Evolutionary conservation across 306 rosid genomes (phyloP), one percentile per base, ranked within the genome.

Genomic region (Cicer judaicum): DNA sequence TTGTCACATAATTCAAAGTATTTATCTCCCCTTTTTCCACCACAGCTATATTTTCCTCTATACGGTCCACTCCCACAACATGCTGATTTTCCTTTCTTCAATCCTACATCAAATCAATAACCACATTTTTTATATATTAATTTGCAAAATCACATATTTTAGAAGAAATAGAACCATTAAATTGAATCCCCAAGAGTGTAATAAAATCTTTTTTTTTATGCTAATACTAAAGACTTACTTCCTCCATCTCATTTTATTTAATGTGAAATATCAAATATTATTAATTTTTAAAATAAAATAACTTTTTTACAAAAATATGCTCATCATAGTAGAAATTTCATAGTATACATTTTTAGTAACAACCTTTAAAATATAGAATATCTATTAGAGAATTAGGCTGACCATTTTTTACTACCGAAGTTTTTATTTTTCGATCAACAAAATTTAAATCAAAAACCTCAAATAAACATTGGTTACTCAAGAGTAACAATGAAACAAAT

Each of bases 1-100:
- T 91, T 82, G 16, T 73, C 64, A 63, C 98, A 91, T 13, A 89
- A 50, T 42, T 89, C 77, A 76, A 79, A 93, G 39, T 87, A 79
- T 78, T 86, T 81, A 59, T 80, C 75, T 14, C 80, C 64, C 81
- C 98, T 89, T 77, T 85, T 89, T 2, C 98, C 98, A 54, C 98
- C 98, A 64, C 98, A 93, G 63, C 86, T 93, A 54, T 69, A 83
- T 50, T 77, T 83, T 79, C 93, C 96, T 85, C 92, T 79, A 13
- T 69, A 80, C 56, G 64, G 64, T 42, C 98, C 96, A 68, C 87
- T 83, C 21, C 98, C 98, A 79, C 97, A 91, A 63, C 98, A 93
- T 74, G 97, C 97, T 76, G 56, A 46, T 70, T 87, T 89, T 73
- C 87, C 98, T 60, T 90, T 92, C 77, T 87, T 84, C 36, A 91